Conservation (phyloP, 2,329 filamentous ascomycete genomes). For the Cladosporium velox region DNA sequence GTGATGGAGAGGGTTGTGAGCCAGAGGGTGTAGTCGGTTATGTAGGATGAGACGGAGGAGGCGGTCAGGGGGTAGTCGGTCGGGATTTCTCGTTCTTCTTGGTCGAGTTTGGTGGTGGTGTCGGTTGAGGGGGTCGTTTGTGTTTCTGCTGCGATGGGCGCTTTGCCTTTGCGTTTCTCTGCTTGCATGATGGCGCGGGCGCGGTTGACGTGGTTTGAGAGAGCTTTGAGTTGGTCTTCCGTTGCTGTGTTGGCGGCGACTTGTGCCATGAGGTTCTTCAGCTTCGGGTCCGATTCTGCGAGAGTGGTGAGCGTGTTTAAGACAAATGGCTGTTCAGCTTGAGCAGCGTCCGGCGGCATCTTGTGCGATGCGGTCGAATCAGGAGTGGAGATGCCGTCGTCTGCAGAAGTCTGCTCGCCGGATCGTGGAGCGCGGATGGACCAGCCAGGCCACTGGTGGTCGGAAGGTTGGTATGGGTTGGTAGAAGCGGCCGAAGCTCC, state of each 20-base stretch:
- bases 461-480: background rate
- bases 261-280: background rate
- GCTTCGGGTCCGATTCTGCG: background rate
- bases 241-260: background rate
- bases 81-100: constrained; percentile 33
- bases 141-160: background rate
- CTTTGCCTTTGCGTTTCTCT: background rate
- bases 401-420: background rate
- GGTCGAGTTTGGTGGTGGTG: background rate
- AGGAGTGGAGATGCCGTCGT: background rate
- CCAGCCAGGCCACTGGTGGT: constrained; percentile 57
- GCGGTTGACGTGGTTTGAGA: background rate
- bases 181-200: background rate
- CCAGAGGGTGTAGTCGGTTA: constrained; percentile 82
- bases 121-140: background rate
- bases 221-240: background rate
- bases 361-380: background rate
- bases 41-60: constrained; percentile 74
- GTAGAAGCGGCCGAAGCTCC: background rate
- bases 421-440: constrained; percentile 27
- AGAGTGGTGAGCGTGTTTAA: background rate
- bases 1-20: constrained; percentile 75
- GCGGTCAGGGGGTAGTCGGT: constrained; percentile 63
- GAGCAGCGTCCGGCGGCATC: background rate
- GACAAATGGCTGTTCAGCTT: background rate